Base-by-base conservation (phyloP, 768 basidiomycete species). In the Crassisporium funariophilum region DNA sequence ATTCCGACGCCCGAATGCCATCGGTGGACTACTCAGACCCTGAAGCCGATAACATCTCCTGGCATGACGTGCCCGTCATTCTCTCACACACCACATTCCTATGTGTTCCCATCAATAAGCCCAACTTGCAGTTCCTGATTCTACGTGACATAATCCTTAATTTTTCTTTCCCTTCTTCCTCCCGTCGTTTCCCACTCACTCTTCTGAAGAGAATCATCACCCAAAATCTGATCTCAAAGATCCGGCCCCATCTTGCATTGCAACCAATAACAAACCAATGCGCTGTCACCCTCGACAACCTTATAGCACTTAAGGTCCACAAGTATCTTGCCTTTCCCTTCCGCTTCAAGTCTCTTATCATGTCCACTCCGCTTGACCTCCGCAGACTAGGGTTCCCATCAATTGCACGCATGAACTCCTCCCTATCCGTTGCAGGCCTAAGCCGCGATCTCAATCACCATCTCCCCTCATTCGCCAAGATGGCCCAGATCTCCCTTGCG, bases 381-480 rank as follows among this genome's bases (percentile, higher is more conserved):
- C 21, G 42, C 11, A 55, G 59, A 2, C 50, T 59, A 11, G 59
- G 53, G 13, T 55, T 61, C 15, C 51, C 50, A 0, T 59, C 52
- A 0, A 41, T 61, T 4, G 15, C 51, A 1, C 23, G 47, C 1
- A 53, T 60, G 5, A 62, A 62, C 36, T 47, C 48, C 1, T 37
- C 41, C 0, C 41, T 56, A 4, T 54, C 56, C 0, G 29, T 61
- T 1, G 27, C 57, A 11, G 57, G 61, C 0, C 41, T 64, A 0
- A 13, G 5, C 1, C 47, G 54, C 1, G 56, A 64, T 24, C 53
- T 64, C 0, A 63, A 62, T 25, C 63, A 64, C 24, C 60, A 60
- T 11, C 55, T 64, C 10, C 10, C 16, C 0, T 41, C 50, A 1
- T 66, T 53, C 29, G 40, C 54, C 0, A 39, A 19, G 0, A 56